Percentiles rank a stretch among this genome's conserved stretches.
Conservation (phyloP, 1,284 basidiomycete genomes). For the Entoloma clypeatum region DNA sequence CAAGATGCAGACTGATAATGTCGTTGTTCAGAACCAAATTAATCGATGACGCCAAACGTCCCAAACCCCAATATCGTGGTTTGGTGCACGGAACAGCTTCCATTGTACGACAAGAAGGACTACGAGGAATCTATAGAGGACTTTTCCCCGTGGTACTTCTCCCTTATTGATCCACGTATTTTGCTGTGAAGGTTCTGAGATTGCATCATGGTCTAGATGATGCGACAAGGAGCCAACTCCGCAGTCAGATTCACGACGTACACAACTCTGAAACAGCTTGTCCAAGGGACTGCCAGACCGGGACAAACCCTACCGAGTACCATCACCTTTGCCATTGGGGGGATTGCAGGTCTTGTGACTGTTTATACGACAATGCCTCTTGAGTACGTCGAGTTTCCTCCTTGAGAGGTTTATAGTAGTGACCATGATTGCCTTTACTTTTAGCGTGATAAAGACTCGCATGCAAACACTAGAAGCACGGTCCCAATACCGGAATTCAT, state of each 20-base stretch:
- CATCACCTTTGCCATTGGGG: slow-evolving; percentile 94
- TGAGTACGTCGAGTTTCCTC: slow-evolving; percentile 55
- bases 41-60: slow-evolving; percentile 89
- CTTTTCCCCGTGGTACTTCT: slow-evolving; percentile 85
- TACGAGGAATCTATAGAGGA: slow-evolving; percentile 84
- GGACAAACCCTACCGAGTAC: slow-evolving; percentile 84
- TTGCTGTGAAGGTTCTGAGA: slow-evolving; percentile 3
- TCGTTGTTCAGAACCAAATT: slow-evolving; percentile 84
- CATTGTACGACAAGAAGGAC: slow-evolving; percentile 84
- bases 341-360: slow-evolving; percentile 89
- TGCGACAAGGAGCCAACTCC: slow-evolving; percentile 97
- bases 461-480: slow-evolving; percentile 93
- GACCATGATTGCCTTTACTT: slow-evolving; percentile 4
- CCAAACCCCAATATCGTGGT: slow-evolving; percentile 84
- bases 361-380: slow-evolving; percentile 95
- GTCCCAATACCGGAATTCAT: slow-evolving; percentile 84
- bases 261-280: slow-evolving; percentile 88
- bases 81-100: slow-evolving; percentile 80
- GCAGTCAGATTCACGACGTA: slow-evolving; percentile 97
- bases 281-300: slow-evolving; percentile 79
- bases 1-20: slow-evolving; percentile 4
- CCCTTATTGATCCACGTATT: background rate
- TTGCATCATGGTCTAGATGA: slow-evolving; percentile 57
- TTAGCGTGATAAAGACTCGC: slow-evolving; percentile 92
- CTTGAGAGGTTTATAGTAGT: background rate